Evolutionary conservation across 75 land plant genomes (phyloP), one percentile per base, ranked within the genome.

Genomic region (Ceratopteris richardii): DNA sequence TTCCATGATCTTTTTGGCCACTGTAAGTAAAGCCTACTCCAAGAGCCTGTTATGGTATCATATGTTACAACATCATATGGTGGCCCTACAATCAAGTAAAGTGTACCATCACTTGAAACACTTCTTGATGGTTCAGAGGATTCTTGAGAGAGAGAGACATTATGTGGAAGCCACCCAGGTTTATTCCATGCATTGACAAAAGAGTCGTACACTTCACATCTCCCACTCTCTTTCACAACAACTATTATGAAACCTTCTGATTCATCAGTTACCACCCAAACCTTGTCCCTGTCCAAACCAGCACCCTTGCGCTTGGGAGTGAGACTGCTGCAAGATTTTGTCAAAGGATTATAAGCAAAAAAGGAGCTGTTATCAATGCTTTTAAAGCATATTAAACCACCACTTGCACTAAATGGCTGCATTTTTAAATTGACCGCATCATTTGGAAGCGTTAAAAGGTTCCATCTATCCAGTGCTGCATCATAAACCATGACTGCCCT

Each of bases 41-140:
- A 52, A 26, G 54, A 52, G 6, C 54, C 54, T 23, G 54, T 52
- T 52, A 52, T 52, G 2, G 54, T 52, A 26, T 52, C 54, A 52
- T 52, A 52, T 23, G 54, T 24, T 26, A 52, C 28, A 25, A 52
- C 14, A 13, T 52, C 54, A 14, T 52, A 52, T 3, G 29, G 29
- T 11, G 28, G 54, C 14, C 28, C 54, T 1, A 13, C 23, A 23
- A 52, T 52, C 25, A 52, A 12, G 14, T 52, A 52, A 23, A 52
- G 28, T 24, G 28, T 52, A 2, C 54, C 54, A 52, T 52, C 54
- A 23, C 29, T 52, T 23, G 24, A 21, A 21, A 52, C 54, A 52
- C 29, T 52, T 52, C 29, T 52, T 24, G 28, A 2, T 1, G 24
- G 54, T 12, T 19, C 12, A 18, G 14, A 23, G 16, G 54, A 52